These are phyloP conservation scores for Starmerella powellii DNA, from an alignment of 805 yeast genomes.

Conservation along the genomic window DNA sequence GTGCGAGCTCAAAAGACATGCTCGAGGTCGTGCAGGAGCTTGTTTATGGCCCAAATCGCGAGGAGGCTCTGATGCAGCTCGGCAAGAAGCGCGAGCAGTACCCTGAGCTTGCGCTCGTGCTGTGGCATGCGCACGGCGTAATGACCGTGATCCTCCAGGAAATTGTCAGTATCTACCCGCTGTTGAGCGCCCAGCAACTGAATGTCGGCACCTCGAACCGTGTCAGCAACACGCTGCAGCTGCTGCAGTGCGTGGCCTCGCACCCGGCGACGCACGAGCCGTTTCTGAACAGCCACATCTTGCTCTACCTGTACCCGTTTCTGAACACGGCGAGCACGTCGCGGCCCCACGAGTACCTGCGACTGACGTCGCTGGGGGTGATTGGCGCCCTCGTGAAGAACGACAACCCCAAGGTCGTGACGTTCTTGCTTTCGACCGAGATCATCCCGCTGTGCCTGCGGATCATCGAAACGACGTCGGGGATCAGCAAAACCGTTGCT, in stretches of 20 bases:
- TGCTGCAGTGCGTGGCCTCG: slow-evolving; percentile 92
- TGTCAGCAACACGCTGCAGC: slow-evolving; percentile 89
- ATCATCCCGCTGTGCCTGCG: slow-evolving; percentile 88
- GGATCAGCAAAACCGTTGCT: slow-evolving; percentile 89
- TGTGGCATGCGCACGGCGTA: slow-evolving; percentile 95
- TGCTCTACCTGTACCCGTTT: slow-evolving; percentile 85
- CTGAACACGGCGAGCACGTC: slow-evolving; percentile 83
- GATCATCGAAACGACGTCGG: slow-evolving; percentile 92
- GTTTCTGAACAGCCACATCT: slow-evolving; percentile 81
- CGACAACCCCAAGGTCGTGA: slow-evolving; percentile 90
- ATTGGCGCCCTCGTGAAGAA: slow-evolving; percentile 94
- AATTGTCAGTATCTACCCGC: slow-evolving; percentile 79
- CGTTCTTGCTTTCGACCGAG: slow-evolving; percentile 84
- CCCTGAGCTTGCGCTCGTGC: slow-evolving; percentile 80
- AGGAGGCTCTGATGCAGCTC: slow-evolving; percentile 79
- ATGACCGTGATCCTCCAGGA: slow-evolving; percentile 87
- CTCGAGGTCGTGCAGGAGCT: slow-evolving; percentile 75
- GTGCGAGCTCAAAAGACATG: slow-evolving; percentile 3
- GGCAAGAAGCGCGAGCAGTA: slow-evolving; percentile 92
- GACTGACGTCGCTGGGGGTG: slow-evolving; percentile 89
- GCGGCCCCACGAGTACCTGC: slow-evolving; percentile 82
- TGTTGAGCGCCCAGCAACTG: slow-evolving; percentile 72
- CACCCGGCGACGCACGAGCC: slow-evolving; percentile 80
- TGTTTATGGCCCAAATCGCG: slow-evolving; percentile 81
- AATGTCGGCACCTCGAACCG: slow-evolving; percentile 80